These are phyloP conservation scores for Camellia oleifera DNA, from an alignment of 179 eudicot species.

Conservation along the genomic window DNA sequence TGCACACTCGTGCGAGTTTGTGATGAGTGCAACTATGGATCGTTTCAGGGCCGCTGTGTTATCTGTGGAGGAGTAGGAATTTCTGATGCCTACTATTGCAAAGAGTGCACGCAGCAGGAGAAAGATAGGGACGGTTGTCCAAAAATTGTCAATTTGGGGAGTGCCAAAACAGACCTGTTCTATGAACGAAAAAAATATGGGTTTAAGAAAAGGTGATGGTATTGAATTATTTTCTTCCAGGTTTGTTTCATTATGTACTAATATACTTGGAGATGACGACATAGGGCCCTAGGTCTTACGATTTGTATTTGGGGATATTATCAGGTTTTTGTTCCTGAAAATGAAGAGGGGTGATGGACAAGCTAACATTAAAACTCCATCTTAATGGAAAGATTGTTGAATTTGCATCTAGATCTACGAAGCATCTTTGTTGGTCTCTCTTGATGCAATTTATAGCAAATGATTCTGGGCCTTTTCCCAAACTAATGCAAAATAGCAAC, in stretches of 20 bases:
- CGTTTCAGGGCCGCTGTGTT: constrained; percentile 82
- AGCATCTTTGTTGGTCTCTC: not conserved
- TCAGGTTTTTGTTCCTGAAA: not conserved
- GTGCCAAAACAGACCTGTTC: constrained; percentile 78
- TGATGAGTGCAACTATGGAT: constrained; percentile 87
- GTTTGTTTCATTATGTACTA: not conserved
- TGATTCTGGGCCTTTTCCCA: not conserved
- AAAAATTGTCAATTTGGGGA: constrained; percentile 78
- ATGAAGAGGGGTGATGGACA: not conserved
- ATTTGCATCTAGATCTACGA: not conserved
- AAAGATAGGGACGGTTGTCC: constrained; percentile 89
- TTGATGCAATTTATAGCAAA: not conserved
- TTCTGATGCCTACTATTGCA: constrained; percentile 83
- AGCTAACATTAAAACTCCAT: not conserved
- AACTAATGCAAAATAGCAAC: no score
- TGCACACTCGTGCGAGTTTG: constrained; percentile 81
- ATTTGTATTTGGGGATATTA: not conserved
- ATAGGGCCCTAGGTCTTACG: not conserved
- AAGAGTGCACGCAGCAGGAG: constrained; percentile 85
- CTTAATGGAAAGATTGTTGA: not conserved
- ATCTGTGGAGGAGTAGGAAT: constrained; percentile 90
- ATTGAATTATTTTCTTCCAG: not conserved
- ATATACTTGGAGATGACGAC: not conserved
- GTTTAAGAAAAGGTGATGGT: constrained; percentile 63
- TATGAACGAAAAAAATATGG: constrained; percentile 86